Evolutionary conservation across 345 rosid species (phyloP), one percentile per base, ranked within the genome.

Genomic region (Luvunga scandens): DNA sequence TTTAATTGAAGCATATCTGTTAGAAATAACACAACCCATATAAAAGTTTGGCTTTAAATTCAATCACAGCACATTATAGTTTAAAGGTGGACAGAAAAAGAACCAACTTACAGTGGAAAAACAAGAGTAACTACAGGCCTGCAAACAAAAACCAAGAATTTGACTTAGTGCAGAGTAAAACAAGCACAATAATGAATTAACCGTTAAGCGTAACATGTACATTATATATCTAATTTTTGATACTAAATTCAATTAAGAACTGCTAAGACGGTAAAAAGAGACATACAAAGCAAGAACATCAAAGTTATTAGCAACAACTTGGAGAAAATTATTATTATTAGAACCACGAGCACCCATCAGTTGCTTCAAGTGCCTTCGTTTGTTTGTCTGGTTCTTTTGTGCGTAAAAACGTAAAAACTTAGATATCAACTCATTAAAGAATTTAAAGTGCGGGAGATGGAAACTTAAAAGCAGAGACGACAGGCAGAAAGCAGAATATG

Each of bases 211-310:
- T 13, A 45, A 45, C 18, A 76, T 27, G 63, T 22, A 24, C 33
- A 62, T 9, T 70, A 24, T 16, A 71, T 25, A n/a, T 28, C n/a
- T 12, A 68, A 9, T 48, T 70, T 16, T 45, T 12, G 6, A 67
- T 39, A 60, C 31, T 31, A 33, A 56, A 55, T 56, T 56, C 45
- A 72, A 13, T 27, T 19, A 39, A 18, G 21, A 71, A 56, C 13
- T 25, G 36, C 31, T 42, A 48, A 69, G 30, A 18, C 21, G 18
- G 7, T 22, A 10, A 14, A 18, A 28, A 36, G 5, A 59, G 27
- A 73, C 80, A 19, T 84, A 90, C 98, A 93, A 87, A 81, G 94
- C 92, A 80, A 91, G 89, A 79, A 93, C 92, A 77, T 93, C 98
- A 75, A 91, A 86, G 88, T 90, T 91, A 84, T 87, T 91, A 10